Evolutionary conservation across 1,284 basidiomycete species (phyloP).

Genomic region (Athelia psychrophila): DNA sequence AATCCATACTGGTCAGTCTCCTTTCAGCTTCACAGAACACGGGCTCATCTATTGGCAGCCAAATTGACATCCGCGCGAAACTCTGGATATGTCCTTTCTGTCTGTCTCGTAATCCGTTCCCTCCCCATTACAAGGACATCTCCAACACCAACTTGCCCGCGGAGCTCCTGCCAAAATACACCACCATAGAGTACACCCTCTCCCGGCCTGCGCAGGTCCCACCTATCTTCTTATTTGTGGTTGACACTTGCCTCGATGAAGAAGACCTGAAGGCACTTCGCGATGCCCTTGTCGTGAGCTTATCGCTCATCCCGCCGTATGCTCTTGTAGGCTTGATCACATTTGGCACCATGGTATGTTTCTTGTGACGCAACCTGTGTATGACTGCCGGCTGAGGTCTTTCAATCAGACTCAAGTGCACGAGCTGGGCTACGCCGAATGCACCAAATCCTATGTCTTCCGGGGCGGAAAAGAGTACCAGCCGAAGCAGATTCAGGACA

Average conservation of each 20-base stretch:
- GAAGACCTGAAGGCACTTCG: slow-evolving; percentile 95
- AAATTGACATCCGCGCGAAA: slow-evolving; percentile 98
- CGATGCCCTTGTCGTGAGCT: slow-evolving; percentile 90
- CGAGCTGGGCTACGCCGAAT: slow-evolving; percentile 95
- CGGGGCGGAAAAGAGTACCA: slow-evolving; percentile 98
- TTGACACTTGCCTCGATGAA: slow-evolving; percentile 96
- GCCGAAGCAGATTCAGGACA: slow-evolving; percentile 97
- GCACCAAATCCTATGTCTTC: slow-evolving; percentile 99
- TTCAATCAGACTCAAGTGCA: slow-evolving; percentile 87
- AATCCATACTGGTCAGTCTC: slow-evolving; percentile 90
- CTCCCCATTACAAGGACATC: slow-evolving; percentile 99
- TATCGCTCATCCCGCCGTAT: slow-evolving; percentile 90
- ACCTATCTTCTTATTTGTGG: slow-evolving; percentile 95
- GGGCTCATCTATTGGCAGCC: slow-evolving; percentile 48
- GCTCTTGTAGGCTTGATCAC: slow-evolving; percentile 96
- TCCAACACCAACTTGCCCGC: slow-evolving; percentile 96
- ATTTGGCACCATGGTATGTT: slow-evolving; percentile 90
- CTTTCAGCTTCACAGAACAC: slow-evolving; percentile 6
- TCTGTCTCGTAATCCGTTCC: slow-evolving; percentile 94
- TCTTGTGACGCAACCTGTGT: not conserved
- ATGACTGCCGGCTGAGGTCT: not conserved
- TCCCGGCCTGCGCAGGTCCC: slow-evolving; percentile 89
- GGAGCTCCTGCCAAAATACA: slow-evolving; percentile 96
- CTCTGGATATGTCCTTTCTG: slow-evolving; percentile 99
- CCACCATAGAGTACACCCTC: slow-evolving; percentile 98